Evolutionary conservation across 179 eudicot genomes (phyloP), one percentile per base, ranked within the genome.

Genomic region (Carnegiea gigantea): DNA sequence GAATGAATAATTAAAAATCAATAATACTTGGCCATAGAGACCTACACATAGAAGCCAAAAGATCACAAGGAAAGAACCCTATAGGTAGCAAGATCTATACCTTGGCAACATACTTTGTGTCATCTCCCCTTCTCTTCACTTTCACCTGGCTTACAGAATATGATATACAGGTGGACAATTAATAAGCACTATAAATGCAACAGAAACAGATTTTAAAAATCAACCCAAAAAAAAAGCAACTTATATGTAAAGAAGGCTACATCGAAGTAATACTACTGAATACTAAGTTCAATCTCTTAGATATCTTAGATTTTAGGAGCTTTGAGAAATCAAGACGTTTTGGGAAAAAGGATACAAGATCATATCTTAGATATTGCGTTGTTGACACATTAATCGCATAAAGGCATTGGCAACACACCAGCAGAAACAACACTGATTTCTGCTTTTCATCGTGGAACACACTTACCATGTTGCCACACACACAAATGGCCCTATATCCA

Each of bases 101-200:
- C 98, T 94, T 94, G 18, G 97, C 99, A 85, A 92, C 93, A 86
- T 94, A 95, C 84, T 95, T 95, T 75, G 93, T 93, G 80, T 95
- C 99, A 88, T 94, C 98, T 81, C 99, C 99, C 82, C 98, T 92
- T 90, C 89, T 94, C 90, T 95, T 95, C 75, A 95, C 97, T 89
- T 95, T 94, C 83, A 95, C 99, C 99, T 95, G 89, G 83, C 81
- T 81, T 9, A 81, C 70, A 77, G 49, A 65, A 76, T 60, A 87
- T 40, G 26, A 21, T 40, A 73, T 28, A 60, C 79, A 68, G 59
- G 0, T 51, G 75, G 62, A 51, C 53, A 70, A 5, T 15, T 68
- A 59, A 64, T 76, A 26, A 73, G 76, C 64, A 62, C 51, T 73
- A 59, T 51, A 73, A 82, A 23, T 24, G 53, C 26, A 49, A 70